Conservation (phyloP, 257 asterid genomes). For the Lycium barbarum region DNA sequence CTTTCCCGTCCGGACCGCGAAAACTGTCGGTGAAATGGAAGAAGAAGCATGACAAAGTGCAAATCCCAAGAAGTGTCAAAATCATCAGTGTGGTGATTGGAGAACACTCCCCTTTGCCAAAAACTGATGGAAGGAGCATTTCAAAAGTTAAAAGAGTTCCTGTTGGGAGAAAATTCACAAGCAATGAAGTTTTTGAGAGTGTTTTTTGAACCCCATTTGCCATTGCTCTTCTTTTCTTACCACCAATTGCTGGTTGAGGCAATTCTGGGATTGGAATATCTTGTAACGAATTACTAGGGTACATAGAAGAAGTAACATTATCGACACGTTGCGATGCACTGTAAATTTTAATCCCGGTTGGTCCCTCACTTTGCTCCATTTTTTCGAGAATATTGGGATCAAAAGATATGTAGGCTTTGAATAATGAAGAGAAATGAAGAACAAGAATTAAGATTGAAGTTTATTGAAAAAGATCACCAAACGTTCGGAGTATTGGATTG, state of each 20-base stretch:
- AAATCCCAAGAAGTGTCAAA: constrained; percentile 58
- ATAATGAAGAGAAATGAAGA: background rate
- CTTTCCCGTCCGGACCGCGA: constrained; percentile 74
- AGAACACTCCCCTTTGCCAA: constrained; percentile 70
- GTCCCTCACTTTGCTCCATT: constrained; percentile 56
- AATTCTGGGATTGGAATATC: background rate
- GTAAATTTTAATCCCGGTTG: constrained; percentile 70
- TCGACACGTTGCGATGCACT: constrained; percentile 51
- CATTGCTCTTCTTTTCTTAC: constrained; percentile 59
- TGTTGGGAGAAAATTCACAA: constrained; percentile 87
- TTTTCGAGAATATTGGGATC: background rate
- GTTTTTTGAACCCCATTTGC: constrained; percentile 91
- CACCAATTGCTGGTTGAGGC: constrained; percentile 40
- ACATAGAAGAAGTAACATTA: constrained; percentile 33
- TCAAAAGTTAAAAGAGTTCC: constrained; percentile 94
- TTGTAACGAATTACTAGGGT: constrained; percentile 26
- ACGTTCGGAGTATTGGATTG: background rate
- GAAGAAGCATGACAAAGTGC: constrained; percentile 86
- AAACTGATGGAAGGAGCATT: constrained; percentile 86
- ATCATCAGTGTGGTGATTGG: constrained; percentile 70
- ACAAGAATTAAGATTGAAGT: background rate
- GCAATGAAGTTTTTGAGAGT: constrained; percentile 79
- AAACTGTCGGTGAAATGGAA: constrained; percentile 96
- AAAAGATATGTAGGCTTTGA: background rate
- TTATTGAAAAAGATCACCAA: background rate